These are phyloP conservation scores for Penicillium alfredii DNA, from an alignment of 495 filamentous ascomycete species.

Conservation along the genomic window DNA sequence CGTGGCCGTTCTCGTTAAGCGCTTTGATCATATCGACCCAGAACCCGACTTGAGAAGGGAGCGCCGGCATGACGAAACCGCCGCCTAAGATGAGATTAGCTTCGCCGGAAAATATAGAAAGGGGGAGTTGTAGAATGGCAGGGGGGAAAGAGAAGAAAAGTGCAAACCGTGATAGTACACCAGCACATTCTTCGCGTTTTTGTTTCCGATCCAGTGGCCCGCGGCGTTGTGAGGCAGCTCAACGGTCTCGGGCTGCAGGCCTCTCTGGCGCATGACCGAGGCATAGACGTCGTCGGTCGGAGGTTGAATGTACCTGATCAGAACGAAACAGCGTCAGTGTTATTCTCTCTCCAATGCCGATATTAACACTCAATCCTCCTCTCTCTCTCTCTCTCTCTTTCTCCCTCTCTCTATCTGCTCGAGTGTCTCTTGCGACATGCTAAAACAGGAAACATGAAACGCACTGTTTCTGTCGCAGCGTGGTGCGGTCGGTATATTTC, in stretches of 20 bases:
- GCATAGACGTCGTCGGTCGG: slow-evolving; percentile 44
- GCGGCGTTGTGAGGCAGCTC: slow-evolving; percentile 44
- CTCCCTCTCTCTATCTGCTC: too few species aligned
- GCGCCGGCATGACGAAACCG: slow-evolving; percentile 47
- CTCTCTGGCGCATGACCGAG: slow-evolving; percentile 36
- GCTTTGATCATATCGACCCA: slow-evolving; percentile 35
- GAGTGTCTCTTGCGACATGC: too few species aligned
- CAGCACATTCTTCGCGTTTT: slow-evolving; percentile 50
- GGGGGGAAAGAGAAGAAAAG: neutral
- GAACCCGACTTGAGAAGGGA: slow-evolving; percentile 42
- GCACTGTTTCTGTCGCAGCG: slow-evolving; percentile 30
- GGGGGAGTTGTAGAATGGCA: neutral
- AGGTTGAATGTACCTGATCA: slow-evolving; percentile 24
- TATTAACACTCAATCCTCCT: too few species aligned
- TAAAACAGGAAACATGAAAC: slow-evolving; percentile 9
- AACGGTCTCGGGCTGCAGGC: slow-evolving; percentile 43
- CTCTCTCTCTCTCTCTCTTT: neutral
- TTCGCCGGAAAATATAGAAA: neutral
- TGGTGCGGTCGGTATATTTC: slow-evolving; percentile 16
- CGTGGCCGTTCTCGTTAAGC: slow-evolving; percentile 39
- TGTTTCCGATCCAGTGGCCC: slow-evolving; percentile 56
- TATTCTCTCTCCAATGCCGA: neutral
- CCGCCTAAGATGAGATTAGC: slow-evolving; percentile 39
- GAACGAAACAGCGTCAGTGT: slow-evolving; percentile 3
- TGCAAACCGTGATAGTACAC: slow-evolving; percentile 53